Evolutionary conservation across 2,329 filamentous ascomycete species (phyloP), one percentile per base, ranked within the genome.

Genomic region (Venturia asperata): DNA sequence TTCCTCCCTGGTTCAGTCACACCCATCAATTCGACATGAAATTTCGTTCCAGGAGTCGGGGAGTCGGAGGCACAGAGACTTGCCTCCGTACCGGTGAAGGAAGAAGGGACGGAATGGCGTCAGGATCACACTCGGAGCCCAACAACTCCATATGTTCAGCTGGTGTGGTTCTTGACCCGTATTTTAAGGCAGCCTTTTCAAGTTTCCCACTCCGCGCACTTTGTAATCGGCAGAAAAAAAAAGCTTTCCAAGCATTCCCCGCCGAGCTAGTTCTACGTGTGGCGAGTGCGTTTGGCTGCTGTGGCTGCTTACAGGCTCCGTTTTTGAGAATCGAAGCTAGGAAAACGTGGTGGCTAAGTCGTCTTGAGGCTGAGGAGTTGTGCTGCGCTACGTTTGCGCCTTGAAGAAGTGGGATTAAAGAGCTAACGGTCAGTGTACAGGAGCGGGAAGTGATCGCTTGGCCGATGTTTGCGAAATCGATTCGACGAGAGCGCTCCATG

Each of bases 371-470:
- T 58, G 52, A 58, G 30, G 17, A 37, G 15, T n/a, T 17, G 30
- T 34, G 30, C 30, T 47, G 17, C 17, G 52, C 52, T 58, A 27
- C 52, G 52, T 30, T 37, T 24, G 52, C 10, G 30, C 52, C 34
- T 56, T 56, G 27, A 58, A 9, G 17, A 13, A 5, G 11, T 5
- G 24, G 21, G 13, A 52, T 24, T 13, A 37, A 19, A n/a, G 52
- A 21, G 27, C 52, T 37, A 13, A 56, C 15, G 49, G 24, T 30
- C 39, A 24, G 30, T 24, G 27, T 58, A 24, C 52, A 37, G 30
- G 19, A 58, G 17, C 52, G 52, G 52, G 30, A 58, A n/a, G 52
- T 37, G 30, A 37, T 34, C n/a, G n/a, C 30, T 56, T 56, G 52
- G 7, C 52, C 15, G 15, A n/a, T 6, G 1, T 37, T n/a, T 3